Evolutionary conservation across 2,329 filamentous ascomycete species (phyloP).

Genomic region (Stenocarpella maydis): DNA sequence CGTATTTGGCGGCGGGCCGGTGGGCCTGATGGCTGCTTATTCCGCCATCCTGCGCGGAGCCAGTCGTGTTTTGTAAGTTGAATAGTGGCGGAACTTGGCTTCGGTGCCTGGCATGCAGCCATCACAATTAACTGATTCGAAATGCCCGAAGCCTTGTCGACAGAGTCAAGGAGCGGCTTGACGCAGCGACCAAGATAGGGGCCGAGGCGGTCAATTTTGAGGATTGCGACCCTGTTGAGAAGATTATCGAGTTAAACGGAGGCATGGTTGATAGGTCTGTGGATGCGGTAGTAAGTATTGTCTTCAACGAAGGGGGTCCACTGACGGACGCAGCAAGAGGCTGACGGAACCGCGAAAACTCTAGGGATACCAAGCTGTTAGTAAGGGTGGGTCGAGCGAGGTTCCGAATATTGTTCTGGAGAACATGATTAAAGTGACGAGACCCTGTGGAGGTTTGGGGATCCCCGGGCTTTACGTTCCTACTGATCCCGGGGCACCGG

Average conservation of each 20-base stretch:
- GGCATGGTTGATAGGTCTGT: conserved; percentile 71
- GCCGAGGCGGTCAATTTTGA: conserved; percentile 68
- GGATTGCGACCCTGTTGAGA: conserved; percentile 65
- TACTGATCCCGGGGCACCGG: conserved; percentile 68
- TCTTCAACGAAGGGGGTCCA: too few species aligned
- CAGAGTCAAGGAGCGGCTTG: conserved; percentile 65
- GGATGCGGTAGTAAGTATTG: conserved; percentile 59
- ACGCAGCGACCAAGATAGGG: conserved; percentile 68
- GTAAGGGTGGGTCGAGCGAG: conserved; percentile 63
- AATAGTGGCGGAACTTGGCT: too few species aligned
- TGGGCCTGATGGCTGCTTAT: conserved; percentile 73
- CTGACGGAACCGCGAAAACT: not conserved
- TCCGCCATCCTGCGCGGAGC: conserved; percentile 68
- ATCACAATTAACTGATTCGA: not conserved
- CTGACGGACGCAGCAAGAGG: not conserved
- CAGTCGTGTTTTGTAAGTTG: conserved; percentile 57
- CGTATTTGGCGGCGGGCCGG: conserved; percentile 70
- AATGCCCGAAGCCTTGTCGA: conserved; percentile 58
- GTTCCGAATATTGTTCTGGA: conserved; percentile 70
- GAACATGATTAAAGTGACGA: conserved; percentile 69
- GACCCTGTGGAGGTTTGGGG: conserved; percentile 67
- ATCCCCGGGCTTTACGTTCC: conserved; percentile 63
- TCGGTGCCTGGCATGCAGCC: too few species aligned
- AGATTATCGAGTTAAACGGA: conserved; percentile 66
- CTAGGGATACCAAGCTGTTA: conserved; percentile 67